Percentiles rank a stretch among this genome's conserved stretches.
Evolutionary conservation across 345 rosid genomes (phyloP).

Genomic region (Lepidium aucheri): DNA sequence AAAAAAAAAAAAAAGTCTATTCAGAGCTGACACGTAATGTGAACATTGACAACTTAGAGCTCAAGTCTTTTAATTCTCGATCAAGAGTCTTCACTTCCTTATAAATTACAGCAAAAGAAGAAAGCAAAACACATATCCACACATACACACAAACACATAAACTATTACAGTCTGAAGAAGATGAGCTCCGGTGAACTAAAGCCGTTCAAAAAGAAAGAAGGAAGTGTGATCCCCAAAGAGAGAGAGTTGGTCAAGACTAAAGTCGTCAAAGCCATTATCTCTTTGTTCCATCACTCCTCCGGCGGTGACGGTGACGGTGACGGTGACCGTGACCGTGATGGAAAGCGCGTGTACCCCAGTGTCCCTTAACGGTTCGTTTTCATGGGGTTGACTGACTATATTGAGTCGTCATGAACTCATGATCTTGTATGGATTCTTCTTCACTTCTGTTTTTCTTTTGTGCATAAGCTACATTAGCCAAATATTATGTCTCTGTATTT

Average conservation of each 20-base stretch:
- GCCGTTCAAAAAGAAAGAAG: slow-evolving; percentile 31
- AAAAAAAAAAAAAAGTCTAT: not conserved
- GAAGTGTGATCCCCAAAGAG: slow-evolving; percentile 33
- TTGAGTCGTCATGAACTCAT: not conserved
- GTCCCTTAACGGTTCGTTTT: not conserved
- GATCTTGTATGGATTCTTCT: slow-evolving; percentile 2
- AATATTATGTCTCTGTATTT: not conserved
- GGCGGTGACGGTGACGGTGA: not conserved
- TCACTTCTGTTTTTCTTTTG: not conserved
- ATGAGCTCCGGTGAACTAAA: slow-evolving; percentile 5
- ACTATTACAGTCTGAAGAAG: not conserved
- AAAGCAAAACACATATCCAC: not conserved
- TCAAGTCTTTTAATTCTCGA: not conserved
- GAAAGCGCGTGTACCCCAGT: slow-evolving; percentile 11
- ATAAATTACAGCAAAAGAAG: not conserved
- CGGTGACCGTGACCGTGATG: not conserved
- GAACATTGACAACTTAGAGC: not conserved
- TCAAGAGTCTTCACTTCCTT: not conserved
- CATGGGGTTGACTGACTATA: not conserved
- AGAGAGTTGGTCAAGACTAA: slow-evolving; percentile 40
- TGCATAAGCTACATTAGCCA: not conserved
- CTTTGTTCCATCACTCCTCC: not conserved
- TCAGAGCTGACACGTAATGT: slow-evolving; percentile 3
- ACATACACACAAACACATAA: not conserved
- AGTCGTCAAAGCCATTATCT: slow-evolving; percentile 18